A percentile compares a stretch with the other conserved stretches of the same genome.
Conservation (phyloP, 2,329 filamentous ascomycete genomes). For the Lanzia echinophila region DNA sequence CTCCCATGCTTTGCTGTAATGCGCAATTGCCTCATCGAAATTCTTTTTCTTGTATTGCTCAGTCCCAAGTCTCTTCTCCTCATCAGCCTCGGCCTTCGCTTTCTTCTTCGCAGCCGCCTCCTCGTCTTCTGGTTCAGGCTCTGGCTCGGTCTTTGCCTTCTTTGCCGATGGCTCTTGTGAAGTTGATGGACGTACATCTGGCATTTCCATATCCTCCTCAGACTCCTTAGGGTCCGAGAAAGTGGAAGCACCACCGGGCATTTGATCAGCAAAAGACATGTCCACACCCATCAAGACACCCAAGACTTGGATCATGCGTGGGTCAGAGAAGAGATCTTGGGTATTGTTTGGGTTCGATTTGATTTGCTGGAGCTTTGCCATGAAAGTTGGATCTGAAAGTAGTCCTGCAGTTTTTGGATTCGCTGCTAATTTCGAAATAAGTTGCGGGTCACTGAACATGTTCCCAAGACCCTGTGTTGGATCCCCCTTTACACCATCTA, state of each 20-base stretch:
- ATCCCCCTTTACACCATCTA: conserved; percentile 46
- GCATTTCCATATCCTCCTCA: conserved; percentile 73
- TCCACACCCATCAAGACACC: conserved; percentile 91
- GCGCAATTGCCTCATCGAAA: conserved; percentile 88
- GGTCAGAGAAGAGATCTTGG: conserved; percentile 78
- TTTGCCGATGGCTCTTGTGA: conserved; percentile 36
- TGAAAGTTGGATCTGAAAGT: conserved; percentile 79
- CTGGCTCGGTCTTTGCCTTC: conserved; percentile 47
- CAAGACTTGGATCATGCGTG: conserved; percentile 87
- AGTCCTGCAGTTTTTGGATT: conserved; percentile 89
- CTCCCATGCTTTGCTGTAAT: conserved; percentile 95
- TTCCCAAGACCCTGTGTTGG: conserved; percentile 71
- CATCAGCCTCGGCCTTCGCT: conserved; percentile 87
- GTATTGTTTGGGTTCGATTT: conserved; percentile 74
- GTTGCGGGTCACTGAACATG: conserved; percentile 90
- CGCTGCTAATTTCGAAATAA: conserved; percentile 81
- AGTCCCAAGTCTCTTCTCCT: conserved; percentile 89
- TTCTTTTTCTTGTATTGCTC: conserved; percentile 98
- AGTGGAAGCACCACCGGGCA: conserved; percentile 1
- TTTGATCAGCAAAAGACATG: conserved; percentile 43
- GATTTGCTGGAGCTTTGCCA: conserved; percentile 79
- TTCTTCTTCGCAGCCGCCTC: conserved; percentile 78
- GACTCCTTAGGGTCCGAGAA: conserved; percentile 34
- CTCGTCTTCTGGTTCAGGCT: conserved; percentile 66
- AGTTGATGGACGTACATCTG: conserved; percentile 50